Evolutionary conservation across 2,329 filamentous ascomycete genomes (phyloP).

Genomic region (Aspergillus pseudoterreus): DNA sequence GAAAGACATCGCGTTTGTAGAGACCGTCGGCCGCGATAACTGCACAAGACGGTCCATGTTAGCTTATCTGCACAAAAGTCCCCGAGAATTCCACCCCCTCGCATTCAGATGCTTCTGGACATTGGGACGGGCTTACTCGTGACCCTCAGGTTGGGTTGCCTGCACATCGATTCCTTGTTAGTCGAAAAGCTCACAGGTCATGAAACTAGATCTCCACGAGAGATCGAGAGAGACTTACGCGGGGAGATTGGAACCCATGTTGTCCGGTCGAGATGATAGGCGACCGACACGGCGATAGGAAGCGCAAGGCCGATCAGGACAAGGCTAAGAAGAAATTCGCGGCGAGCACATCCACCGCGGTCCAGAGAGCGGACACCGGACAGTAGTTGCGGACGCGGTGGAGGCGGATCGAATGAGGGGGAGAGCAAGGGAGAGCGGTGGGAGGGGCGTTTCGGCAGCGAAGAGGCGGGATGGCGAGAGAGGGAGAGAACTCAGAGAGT

Average conservation of each 20-base stretch:
- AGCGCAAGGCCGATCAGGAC: slow-evolving; percentile 34
- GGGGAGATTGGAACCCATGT: slow-evolving; percentile 59
- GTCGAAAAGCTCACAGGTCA: slow-evolving; percentile 7
- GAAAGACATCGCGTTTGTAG: slow-evolving; percentile 98
- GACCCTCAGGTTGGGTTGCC: slow-evolving; percentile 83
- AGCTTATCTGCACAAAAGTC: background rate
- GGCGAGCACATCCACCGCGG: slow-evolving; percentile 33
- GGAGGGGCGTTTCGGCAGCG: background rate
- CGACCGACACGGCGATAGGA: slow-evolving; percentile 19
- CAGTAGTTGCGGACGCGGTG: slow-evolving; percentile 8
- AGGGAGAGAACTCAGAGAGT: background rate
- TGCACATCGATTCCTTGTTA: slow-evolving; percentile 34
- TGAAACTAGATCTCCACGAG: too few relatives aligned
- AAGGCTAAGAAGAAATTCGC: slow-evolving; percentile 28
- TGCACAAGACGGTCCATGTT: slow-evolving; percentile 39
- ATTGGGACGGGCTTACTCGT: slow-evolving; percentile 63
- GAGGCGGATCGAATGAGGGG: slow-evolving; percentile 7
- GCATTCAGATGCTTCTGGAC: background rate
- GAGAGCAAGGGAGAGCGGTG: slow-evolving; percentile 2
- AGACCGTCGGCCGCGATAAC: slow-evolving; percentile 98
- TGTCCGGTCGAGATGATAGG: slow-evolving; percentile 16
- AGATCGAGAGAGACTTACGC: slow-evolving; percentile 49
- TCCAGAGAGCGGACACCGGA: slow-evolving; percentile 12
- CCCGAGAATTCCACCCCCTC: background rate
- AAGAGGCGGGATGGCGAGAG: background rate